A percentile compares a stretch with the other conserved stretches of the same genome.
These are phyloP conservation scores for Syzygium grande DNA, from an alignment of 345 rosid species.

Conservation along the genomic window DNA sequence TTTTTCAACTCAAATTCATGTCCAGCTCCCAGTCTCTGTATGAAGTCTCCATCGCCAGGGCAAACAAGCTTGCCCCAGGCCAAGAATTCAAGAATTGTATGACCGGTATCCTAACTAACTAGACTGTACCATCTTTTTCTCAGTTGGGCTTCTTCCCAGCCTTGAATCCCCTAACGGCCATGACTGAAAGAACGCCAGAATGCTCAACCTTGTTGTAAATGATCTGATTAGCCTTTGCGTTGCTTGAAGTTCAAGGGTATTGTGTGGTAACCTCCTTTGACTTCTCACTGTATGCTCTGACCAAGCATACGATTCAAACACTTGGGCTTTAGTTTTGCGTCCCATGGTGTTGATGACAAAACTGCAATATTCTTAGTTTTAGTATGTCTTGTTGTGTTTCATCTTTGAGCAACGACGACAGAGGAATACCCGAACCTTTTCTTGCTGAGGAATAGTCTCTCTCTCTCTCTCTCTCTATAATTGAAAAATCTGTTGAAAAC, in stretches of 20 bases:
- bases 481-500: neutral
- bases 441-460: neutral
- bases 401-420: neutral
- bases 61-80: neutral
- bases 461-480: neutral
- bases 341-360: neutral
- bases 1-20: conserved; percentile 4
- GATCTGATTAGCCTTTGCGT: neutral
- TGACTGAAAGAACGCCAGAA: neutral
- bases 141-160: neutral
- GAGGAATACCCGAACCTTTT: neutral
- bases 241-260: neutral
- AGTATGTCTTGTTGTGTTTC: neutral
- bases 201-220: neutral
- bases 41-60: conserved; percentile 1
- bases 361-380: neutral
- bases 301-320: neutral
- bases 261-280: neutral
- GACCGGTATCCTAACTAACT: neutral
- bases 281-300: neutral
- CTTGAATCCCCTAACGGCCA: neutral
- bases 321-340: neutral
- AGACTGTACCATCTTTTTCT: neutral
- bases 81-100: neutral
- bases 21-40: neutral